phyloP scores from a whole-genome alignment of 371 early-diverging fungal genomes.

The Cladochytrium tenue region DNA sequence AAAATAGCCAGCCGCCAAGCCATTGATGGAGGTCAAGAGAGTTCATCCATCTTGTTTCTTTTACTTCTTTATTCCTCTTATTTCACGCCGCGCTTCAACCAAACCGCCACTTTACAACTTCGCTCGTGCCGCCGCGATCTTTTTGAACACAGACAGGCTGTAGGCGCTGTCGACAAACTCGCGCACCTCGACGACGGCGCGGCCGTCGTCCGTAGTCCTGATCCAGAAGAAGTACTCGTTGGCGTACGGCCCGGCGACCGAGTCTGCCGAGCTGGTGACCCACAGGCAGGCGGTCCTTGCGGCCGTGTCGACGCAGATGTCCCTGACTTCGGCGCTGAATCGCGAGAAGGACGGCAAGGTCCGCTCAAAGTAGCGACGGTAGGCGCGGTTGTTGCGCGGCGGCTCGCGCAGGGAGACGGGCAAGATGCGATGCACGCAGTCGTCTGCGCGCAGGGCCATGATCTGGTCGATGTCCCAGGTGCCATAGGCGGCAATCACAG shows the following conservation, averaged over 20 bases:
- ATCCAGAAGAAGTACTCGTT: conserved; percentile 4
- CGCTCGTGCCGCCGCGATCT: background rate
- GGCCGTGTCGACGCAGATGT: background rate
- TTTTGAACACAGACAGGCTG: background rate
- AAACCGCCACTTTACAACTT: no score
- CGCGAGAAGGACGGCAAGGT: background rate
- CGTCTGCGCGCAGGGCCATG: background rate
- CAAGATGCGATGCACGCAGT: conserved; percentile 2
- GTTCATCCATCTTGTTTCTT: no score
- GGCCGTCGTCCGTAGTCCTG: background rate
- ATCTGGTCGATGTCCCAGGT: background rate
- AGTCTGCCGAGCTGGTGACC: background rate
- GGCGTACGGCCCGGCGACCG: conserved; percentile 1
- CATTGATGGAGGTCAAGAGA: no score
- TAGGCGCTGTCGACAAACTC: background rate
- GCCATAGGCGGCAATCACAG: conserved; percentile 1
- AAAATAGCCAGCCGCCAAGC: no score
- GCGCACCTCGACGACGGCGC: background rate
- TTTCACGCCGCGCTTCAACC: no score
- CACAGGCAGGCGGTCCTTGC: background rate
- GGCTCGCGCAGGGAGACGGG: background rate
- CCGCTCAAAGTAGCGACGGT: background rate
- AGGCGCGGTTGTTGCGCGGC: background rate
- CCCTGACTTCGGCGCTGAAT: background rate
- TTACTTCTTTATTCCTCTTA: no score